phyloP scores from a whole-genome alignment of 2,329 filamentous ascomycete species.

The Graphilbum ipis-grandicollis region DNA sequence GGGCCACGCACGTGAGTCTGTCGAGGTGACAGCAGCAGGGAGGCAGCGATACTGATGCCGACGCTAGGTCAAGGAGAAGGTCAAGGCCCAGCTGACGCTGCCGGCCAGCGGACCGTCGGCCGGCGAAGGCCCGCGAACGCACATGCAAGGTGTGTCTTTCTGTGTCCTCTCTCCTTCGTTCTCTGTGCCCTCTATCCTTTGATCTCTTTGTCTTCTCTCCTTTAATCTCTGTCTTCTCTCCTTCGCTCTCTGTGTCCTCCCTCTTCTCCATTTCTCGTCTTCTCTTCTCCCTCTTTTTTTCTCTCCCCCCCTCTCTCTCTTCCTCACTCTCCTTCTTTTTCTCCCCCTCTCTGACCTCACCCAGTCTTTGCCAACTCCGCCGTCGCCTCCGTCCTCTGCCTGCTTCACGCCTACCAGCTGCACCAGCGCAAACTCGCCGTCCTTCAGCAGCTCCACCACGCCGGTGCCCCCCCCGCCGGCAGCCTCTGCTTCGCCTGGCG shows the following conservation, averaged over 20 bases:
- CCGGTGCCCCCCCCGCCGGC: no score
- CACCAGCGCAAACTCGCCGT: conserved; percentile 25
- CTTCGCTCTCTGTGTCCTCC: conserved; percentile 51
- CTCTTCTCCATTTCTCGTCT: no score
- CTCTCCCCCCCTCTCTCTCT: background rate
- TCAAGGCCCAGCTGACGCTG: conserved; percentile 70
- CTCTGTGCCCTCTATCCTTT: no score
- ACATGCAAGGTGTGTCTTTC: conserved; percentile 48
- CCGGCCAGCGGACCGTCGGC: conserved; percentile 48
- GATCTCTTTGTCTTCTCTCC: conserved; percentile 4
- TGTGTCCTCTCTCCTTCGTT: background rate
- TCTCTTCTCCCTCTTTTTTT: background rate
- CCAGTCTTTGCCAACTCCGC: conserved; percentile 71
- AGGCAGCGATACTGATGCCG: background rate
- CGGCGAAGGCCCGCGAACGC: conserved; percentile 67
- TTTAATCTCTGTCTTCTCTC: conserved; percentile 67
- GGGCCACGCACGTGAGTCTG: conserved; percentile 36
- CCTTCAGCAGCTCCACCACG: conserved; percentile 13
- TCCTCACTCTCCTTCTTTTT: background rate
- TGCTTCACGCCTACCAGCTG: conserved; percentile 45
- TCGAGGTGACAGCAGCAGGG: no score
- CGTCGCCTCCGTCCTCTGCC: conserved; percentile 48
- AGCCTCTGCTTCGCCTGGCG: conserved; percentile 40
- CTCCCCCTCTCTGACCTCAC: background rate
- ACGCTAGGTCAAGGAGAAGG: conserved; percentile 60